Percentiles rank a stretch among this genome's conserved stretches.
phyloP scores from a whole-genome alignment of 1,284 basidiomycete genomes.

The Agroathelia rolfsii region DNA sequence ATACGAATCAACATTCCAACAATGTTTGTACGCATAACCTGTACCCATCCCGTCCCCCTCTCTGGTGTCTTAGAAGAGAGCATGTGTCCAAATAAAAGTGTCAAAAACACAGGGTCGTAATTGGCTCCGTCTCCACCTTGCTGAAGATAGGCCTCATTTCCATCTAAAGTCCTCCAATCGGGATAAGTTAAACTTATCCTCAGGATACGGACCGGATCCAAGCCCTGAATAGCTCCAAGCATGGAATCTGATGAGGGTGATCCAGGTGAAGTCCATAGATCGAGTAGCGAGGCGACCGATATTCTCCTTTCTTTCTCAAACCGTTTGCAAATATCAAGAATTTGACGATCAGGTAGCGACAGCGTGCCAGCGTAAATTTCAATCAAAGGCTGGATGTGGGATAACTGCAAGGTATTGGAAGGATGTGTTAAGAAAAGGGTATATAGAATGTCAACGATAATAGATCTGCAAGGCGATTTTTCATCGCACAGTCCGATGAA shows the following conservation, averaged over 20 bases:
- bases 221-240: constrained; percentile 59
- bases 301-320: constrained; percentile 69
- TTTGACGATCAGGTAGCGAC: constrained; percentile 47
- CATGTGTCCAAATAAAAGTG: constrained; percentile 58
- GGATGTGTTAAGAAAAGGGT: constrained; percentile 68
- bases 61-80: constrained; percentile 47
- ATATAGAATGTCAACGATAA: constrained; percentile 46
- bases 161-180: constrained; percentile 33
- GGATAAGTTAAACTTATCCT: constrained; percentile 72
- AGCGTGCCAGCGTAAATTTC: constrained; percentile 68
- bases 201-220: constrained; percentile 65
- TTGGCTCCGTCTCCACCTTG: too few species aligned
- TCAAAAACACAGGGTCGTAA: constrained; percentile 83
- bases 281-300: constrained; percentile 53
- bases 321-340: constrained; percentile 68
- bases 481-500: constrained; percentile 38
- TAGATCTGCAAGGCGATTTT: constrained; percentile 25
- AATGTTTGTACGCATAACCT: constrained; percentile 75
- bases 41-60: constrained; percentile 71
- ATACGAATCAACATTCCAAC: constrained; percentile 67
- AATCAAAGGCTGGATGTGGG: constrained; percentile 70
- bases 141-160: constrained; percentile 16
- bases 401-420: constrained; percentile 72
- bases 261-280: constrained; percentile 43
- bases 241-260: constrained; percentile 30